Percentiles rank a stretch among this genome's conserved stretches.
Evolutionary conservation across 192 early-diverging fungal genomes (phyloP).

Genomic region (Backusella circina): DNA sequence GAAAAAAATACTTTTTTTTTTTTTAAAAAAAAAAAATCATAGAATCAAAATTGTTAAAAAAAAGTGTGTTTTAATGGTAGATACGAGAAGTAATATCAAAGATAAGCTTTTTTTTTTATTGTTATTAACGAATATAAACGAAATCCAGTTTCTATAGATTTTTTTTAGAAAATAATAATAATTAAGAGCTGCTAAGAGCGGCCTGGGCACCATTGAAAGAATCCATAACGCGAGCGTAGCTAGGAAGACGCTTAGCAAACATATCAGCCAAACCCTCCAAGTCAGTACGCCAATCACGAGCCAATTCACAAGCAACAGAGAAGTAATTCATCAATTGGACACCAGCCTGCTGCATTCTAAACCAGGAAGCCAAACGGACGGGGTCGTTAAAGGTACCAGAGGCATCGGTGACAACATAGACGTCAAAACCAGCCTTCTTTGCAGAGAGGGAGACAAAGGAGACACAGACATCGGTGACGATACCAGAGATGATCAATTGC

Average conservation of each 20-base stretch:
- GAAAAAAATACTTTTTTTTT: too few relatives aligned
- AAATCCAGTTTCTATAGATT: background rate
- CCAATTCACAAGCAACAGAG: conserved; percentile 27
- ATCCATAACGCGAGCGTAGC: conserved; percentile 21
- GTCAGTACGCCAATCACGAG: conserved; percentile 27
- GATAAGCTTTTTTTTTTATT: background rate
- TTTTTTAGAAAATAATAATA: background rate
- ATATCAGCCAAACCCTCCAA: conserved; percentile 21
- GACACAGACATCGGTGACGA: conserved; percentile 35
- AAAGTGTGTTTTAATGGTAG: too few relatives aligned
- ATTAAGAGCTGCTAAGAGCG: background rate
- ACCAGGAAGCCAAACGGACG: conserved; percentile 27
- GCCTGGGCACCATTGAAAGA: conserved; percentile 16
- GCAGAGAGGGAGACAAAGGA: conserved; percentile 30
- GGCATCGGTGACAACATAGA: conserved; percentile 32
- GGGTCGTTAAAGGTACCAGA: conserved; percentile 32
- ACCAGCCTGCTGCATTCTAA: conserved; percentile 23
- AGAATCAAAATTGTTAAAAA: too few relatives aligned
- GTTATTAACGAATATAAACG: too few relatives aligned
- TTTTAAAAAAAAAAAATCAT: too few relatives aligned
- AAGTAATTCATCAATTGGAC: conserved; percentile 32
- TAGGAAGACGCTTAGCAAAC: conserved; percentile 20
- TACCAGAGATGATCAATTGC: conserved; percentile 28
- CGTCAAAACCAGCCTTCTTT: conserved; percentile 28
- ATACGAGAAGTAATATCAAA: too few relatives aligned